phyloP scores from a whole-genome alignment of 192 early-diverging fungal genomes.

The Gaertneriomyces semiglobifer region DNA sequence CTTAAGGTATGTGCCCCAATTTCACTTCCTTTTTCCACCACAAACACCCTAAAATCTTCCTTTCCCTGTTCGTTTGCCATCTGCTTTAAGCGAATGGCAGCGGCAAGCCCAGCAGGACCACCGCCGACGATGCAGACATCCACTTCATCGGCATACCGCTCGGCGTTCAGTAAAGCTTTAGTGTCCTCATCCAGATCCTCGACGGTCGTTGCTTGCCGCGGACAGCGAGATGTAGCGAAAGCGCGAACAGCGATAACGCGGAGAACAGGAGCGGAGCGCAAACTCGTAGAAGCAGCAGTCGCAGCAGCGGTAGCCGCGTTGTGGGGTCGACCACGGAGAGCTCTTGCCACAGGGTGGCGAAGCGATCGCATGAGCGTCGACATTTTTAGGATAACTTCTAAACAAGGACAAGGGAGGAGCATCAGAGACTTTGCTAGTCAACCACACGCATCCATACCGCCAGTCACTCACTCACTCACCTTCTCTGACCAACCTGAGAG shows the following conservation, averaged over 20 bases:
- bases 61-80: constrained; percentile 73
- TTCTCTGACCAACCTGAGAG: no score
- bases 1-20: constrained; percentile 93
- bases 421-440: no score
- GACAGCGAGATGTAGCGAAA: not conserved
- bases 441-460: no score
- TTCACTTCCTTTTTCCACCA: constrained; percentile 93
- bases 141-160: constrained; percentile 72
- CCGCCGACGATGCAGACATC: constrained; percentile 96
- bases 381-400: no score
- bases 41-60: constrained; percentile 77
- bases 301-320: no score
- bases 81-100: constrained; percentile 95
- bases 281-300: no score
- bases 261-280: no score
- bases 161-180: constrained; percentile 38
- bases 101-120: constrained; percentile 89
- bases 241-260: not conserved
- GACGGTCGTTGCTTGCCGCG: constrained; percentile 13
- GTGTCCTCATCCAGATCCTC: constrained; percentile 25
- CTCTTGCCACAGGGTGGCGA: no score
- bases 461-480: no score
- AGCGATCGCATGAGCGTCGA: no score
- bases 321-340: no score
- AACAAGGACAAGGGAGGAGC: no score